A percentile compares a stretch with the other conserved stretches of the same genome.
These are phyloP conservation scores for Globisporangium recalcitrans DNA, from an alignment of 352 stramenopile genomes.

Conservation along the genomic window DNA sequence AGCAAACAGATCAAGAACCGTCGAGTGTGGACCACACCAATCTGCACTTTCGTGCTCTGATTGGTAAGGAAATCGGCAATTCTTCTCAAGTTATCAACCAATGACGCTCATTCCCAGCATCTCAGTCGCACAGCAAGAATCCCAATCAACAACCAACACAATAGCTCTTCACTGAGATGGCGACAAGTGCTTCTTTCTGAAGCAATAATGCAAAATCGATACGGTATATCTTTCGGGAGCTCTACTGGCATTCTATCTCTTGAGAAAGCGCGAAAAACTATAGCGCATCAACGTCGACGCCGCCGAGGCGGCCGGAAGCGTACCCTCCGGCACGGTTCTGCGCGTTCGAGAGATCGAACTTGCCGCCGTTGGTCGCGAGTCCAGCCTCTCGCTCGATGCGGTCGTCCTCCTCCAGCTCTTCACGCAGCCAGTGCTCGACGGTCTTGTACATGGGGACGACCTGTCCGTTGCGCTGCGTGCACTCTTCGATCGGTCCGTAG, in stretches of 20 bases:
- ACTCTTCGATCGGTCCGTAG: constrained; percentile 63
- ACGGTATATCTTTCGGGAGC: neutral
- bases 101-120: no score
- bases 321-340: constrained; percentile 78
- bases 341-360: constrained; percentile 56
- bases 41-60: neutral
- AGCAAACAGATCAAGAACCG: neutral
- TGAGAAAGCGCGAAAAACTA: neutral
- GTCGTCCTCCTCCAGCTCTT: constrained; percentile 85
- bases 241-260: neutral
- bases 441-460: constrained; percentile 88
- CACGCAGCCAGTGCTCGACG: constrained; percentile 90
- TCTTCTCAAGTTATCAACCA: neutral
- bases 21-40: neutral
- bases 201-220: neutral
- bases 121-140: no score
- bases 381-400: constrained; percentile 55
- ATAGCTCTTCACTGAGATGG: no score
- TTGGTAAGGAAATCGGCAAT: neutral
- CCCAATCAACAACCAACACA: no score
- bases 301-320: constrained; percentile 57
- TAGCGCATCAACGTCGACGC: constrained; percentile 40
- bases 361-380: constrained; percentile 19
- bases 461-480: constrained; percentile 50
- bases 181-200: no score